phyloP scores from a whole-genome alignment of 2,329 filamentous ascomycete genomes.

The Aspergillus ochraceoroseus region DNA sequence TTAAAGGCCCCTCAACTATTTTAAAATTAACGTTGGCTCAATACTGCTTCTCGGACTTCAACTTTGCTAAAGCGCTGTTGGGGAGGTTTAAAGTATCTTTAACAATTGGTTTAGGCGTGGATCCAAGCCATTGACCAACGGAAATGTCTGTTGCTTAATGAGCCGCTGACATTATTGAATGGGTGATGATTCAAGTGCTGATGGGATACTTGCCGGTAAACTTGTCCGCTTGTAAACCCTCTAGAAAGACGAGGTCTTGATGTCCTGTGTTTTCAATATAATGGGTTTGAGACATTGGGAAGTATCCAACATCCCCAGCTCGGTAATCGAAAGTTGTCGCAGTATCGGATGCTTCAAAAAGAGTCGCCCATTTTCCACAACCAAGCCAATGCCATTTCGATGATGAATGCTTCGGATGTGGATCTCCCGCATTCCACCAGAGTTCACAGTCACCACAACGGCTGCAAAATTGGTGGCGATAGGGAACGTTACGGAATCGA shows the following conservation, averaged over 20 bases:
- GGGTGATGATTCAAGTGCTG: no score
- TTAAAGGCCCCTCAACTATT: no score
- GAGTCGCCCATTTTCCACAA: no score
- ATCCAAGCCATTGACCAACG: slow-evolving; percentile 47
- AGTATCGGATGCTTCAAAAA: slow-evolving; percentile 65
- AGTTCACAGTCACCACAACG: slow-evolving; percentile 65
- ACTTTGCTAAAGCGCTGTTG: slow-evolving; percentile 35
- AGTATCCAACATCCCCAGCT: slow-evolving; percentile 70
- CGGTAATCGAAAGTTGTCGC: slow-evolving; percentile 72
- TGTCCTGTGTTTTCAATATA: slow-evolving; percentile 74
- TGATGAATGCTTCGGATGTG: no score
- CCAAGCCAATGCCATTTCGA: no score
- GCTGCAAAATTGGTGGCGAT: slow-evolving; percentile 69
- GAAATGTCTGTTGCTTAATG: slow-evolving; percentile 42
- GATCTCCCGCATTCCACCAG: slow-evolving; percentile 70
- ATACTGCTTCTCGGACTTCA: slow-evolving; percentile 47
- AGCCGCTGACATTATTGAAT: no score
- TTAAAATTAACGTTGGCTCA: slow-evolving; percentile 1
- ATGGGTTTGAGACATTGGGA: slow-evolving; percentile 71
- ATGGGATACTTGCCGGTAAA: slow-evolving; percentile 50
- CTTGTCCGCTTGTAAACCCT: slow-evolving; percentile 66
- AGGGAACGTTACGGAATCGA: slow-evolving; percentile 70
- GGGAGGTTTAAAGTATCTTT: slow-evolving; percentile 51
- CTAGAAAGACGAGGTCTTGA: slow-evolving; percentile 69
- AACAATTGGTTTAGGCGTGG: slow-evolving; percentile 55